Conservation (phyloP, 208 protist genomes). For the Wallacemonas sp. region DNA sequence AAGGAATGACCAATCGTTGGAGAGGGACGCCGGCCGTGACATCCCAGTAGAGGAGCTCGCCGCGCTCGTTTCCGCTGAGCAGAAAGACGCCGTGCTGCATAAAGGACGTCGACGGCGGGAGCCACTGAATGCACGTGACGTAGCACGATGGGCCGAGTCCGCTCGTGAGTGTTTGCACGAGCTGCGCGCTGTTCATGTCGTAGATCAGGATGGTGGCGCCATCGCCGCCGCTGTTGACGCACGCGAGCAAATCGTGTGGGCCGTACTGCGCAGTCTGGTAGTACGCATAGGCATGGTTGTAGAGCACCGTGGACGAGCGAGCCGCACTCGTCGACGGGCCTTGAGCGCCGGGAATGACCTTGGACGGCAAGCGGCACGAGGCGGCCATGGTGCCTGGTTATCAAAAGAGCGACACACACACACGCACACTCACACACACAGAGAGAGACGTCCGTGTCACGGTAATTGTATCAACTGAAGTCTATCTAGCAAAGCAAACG, state of each 20-base stretch:
- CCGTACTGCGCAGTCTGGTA: conserved; percentile 69
- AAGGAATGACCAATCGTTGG: conserved; percentile 50
- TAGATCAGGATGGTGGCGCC: conserved; percentile 66
- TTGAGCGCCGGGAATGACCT: conserved; percentile 12
- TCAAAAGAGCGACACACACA: not conserved
- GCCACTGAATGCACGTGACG: conserved; percentile 76
- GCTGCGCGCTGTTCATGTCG: conserved; percentile 78
- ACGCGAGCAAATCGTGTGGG: conserved; percentile 69
- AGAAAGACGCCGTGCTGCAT: conserved; percentile 71
- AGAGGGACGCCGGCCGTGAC: conserved; percentile 65
- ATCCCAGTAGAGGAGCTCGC: conserved; percentile 75
- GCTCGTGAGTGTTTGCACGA: conserved; percentile 67
- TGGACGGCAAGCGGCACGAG: not conserved
- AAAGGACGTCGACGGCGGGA: conserved; percentile 50
- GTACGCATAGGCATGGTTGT: conserved; percentile 24
- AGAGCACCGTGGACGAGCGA: not conserved
- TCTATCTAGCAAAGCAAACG: no score
- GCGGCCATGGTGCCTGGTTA: not conserved
- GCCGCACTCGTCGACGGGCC: not conserved
- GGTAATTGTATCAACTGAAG: no score
- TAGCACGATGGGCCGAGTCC: conserved; percentile 36
- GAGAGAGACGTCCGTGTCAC: no score
- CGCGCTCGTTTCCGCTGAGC: conserved; percentile 52
- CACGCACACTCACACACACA: no score
- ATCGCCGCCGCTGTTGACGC: conserved; percentile 42